Evolutionary conservation across 352 stramenopile genomes (phyloP).

Genomic region (Pythium phragmitis): DNA sequence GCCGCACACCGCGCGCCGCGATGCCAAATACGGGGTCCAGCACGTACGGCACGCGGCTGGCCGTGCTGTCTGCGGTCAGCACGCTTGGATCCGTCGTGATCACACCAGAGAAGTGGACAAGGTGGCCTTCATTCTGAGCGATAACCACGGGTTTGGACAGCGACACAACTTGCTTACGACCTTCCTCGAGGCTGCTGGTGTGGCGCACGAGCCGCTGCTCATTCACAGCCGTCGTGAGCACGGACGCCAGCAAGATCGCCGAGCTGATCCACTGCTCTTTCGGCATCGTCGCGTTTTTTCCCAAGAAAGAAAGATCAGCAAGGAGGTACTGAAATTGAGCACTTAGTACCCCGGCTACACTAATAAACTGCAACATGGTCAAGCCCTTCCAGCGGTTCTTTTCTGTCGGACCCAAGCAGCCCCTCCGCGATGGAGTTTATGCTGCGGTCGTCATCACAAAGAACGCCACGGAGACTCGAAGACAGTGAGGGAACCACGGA

Average conservation of each 20-base stretch:
- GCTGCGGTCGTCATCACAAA: slow-evolving; percentile 42
- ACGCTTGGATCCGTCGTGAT: slow-evolving; percentile 43
- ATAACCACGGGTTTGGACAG: slow-evolving; percentile 12
- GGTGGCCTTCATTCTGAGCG: slow-evolving; percentile 25
- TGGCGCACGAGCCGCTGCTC: slow-evolving; percentile 54
- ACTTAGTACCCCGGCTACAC: slow-evolving; percentile 7
- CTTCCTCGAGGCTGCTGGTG: slow-evolving; percentile 53
- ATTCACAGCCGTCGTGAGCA: slow-evolving; percentile 50
- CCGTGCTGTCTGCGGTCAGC: slow-evolving; percentile 18
- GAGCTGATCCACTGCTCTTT: slow-evolving; percentile 47
- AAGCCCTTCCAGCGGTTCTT: slow-evolving; percentile 7
- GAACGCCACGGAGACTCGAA: not conserved
- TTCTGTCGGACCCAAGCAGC: slow-evolving; percentile 32
- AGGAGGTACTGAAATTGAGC: slow-evolving; percentile 10
- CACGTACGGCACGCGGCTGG: slow-evolving; percentile 40
- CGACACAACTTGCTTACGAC: slow-evolving; percentile 30
- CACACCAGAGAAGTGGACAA: slow-evolving; percentile 28
- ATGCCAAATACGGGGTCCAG: slow-evolving; percentile 62
- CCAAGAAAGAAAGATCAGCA: not conserved
- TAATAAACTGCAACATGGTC: slow-evolving; percentile 7
- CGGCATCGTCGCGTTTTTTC: slow-evolving; percentile 23
- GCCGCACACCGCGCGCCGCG: slow-evolving; percentile 57
- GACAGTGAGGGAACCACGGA: not conserved
- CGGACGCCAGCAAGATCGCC: slow-evolving; percentile 46
- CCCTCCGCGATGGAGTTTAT: slow-evolving; percentile 32